Evolutionary conservation across 495 filamentous ascomycete genomes (phyloP).

Genomic region (Lichenothelia convexa): DNA sequence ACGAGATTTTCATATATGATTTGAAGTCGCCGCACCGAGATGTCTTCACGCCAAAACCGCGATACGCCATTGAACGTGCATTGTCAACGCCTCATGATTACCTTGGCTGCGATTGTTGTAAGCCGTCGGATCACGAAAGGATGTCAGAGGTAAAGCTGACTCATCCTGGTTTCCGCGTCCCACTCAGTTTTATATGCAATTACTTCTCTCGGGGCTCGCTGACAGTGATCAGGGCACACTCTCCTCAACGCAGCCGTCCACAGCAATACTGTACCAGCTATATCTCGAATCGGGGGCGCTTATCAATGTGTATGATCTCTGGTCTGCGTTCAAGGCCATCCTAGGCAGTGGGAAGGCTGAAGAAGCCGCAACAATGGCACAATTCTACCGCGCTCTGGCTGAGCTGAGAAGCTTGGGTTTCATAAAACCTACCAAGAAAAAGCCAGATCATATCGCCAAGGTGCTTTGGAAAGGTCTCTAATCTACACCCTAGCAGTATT

Average conservation of each 20-base stretch:
- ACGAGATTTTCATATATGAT: slow-evolving; percentile 77
- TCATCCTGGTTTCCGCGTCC: neutral
- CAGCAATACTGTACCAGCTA: slow-evolving; percentile 71
- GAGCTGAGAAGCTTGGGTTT: slow-evolving; percentile 74
- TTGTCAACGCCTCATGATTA: slow-evolving; percentile 72
- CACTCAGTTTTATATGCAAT: too few species aligned
- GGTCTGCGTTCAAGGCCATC: slow-evolving; percentile 68
- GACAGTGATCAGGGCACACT: slow-evolving; percentile 19
- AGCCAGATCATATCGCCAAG: slow-evolving; percentile 79
- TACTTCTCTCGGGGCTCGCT: too few species aligned
- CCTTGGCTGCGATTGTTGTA: slow-evolving; percentile 54
- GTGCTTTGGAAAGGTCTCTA: slow-evolving; percentile 51
- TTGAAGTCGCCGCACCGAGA: slow-evolving; percentile 60
- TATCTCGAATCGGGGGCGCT: slow-evolving; percentile 78
- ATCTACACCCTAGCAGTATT: neutral
- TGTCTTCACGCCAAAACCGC: slow-evolving; percentile 61
- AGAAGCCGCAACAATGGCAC: slow-evolving; percentile 23
- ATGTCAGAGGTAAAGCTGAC: neutral
- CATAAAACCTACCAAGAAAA: slow-evolving; percentile 77
- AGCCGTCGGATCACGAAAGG: slow-evolving; percentile 20
- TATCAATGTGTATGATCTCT: slow-evolving; percentile 78
- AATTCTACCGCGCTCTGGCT: slow-evolving; percentile 68
- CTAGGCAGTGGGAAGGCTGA: slow-evolving; percentile 39
- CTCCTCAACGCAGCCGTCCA: slow-evolving; percentile 51
- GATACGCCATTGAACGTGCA: slow-evolving; percentile 63